Evolutionary conservation across 2,329 filamentous ascomycete genomes (phyloP), one percentile per base, ranked within the genome.

Genomic region (Orbilia quercus): DNA sequence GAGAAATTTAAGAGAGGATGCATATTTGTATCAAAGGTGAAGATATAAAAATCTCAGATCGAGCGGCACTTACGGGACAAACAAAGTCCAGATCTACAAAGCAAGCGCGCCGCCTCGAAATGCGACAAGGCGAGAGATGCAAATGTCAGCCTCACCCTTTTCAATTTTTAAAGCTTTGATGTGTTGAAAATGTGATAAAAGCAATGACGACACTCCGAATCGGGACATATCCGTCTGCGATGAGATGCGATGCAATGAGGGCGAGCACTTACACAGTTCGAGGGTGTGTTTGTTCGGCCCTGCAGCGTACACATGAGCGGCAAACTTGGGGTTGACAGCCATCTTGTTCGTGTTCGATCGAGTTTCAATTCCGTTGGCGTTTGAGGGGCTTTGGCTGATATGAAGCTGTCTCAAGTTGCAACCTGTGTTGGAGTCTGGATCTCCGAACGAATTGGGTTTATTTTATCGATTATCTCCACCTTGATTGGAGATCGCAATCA

Each of bases 201-300:
- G n/a, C n/a, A n/a, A 73, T 62, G 69, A 73, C 31, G 38, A 42
- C 38, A 44, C 28, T n/a, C 60, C 48, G 11, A 53, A 62, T 60
- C 48, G 53, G 59, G 51, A 53, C 51, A 57, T 31, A 28, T 50
- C 16, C n/a, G 23, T 7, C 28, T 45, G 11, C 14, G 34, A 57
- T 31, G 54, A 16, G 31, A 50, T 59, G n/a, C n/a, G n/a, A n/a
- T n/a, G n/a, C n/a, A n/a, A n/a, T n/a, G n/a, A n/a, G n/a, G n/a
- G n/a, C n/a, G 18, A 16, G 59, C 51, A 76, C 81, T 64, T 80
- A 84, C 83, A 85, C 18, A 86, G 78, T 77, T 85, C 84, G 25
- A 86, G 76, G 0, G 84, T 85, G 76, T 86, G 83, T 23, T 66
- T 69, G 31, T 42, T 34, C 6, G 83, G 79, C 6, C 80, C 78